Percentiles rank a stretch among this genome's conserved stretches.
phyloP scores from a whole-genome alignment of 2,329 filamentous ascomycete genomes.

The Teratosphaeria viscida region DNA sequence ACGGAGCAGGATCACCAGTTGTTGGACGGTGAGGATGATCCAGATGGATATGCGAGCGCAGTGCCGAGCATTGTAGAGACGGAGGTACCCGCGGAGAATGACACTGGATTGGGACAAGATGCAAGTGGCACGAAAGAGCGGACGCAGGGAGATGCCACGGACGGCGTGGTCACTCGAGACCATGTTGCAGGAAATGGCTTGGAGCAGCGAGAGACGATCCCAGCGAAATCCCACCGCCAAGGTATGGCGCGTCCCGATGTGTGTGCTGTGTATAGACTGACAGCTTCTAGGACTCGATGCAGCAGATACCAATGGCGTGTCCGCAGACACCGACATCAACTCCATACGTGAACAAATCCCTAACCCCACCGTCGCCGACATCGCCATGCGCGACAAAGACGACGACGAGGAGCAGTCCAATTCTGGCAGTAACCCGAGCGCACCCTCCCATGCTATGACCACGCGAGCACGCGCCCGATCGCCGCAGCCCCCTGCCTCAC shows the following conservation, averaged over 20 bases:
- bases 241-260: slow-evolving; percentile 1
- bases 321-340: background rate
- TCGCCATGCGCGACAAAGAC: slow-evolving; percentile 11
- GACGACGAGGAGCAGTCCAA: slow-evolving; percentile 28
- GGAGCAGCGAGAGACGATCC: background rate
- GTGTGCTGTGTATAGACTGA: background rate
- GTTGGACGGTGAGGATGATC: slow-evolving; percentile 4
- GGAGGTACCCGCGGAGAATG: slow-evolving; percentile 1
- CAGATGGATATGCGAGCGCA: slow-evolving; percentile 7
- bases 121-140: background rate
- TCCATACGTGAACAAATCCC: slow-evolving; percentile 2
- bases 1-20: slow-evolving; percentile 38
- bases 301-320: background rate
- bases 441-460: slow-evolving; percentile 44
- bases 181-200: background rate
- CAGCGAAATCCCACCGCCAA: background rate
- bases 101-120: background rate
- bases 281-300: background rate
- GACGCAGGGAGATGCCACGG: slow-evolving; percentile 10
- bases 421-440: slow-evolving; percentile 30
- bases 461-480: slow-evolving; percentile 40
- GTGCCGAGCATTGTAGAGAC: slow-evolving; percentile 13
- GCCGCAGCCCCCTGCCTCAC: slow-evolving; percentile 31
- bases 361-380: slow-evolving; percentile 10
- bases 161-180: slow-evolving; percentile 16